Evolutionary conservation across 169 alveolate genomes (phyloP).

Genomic region (Perkinsus marinus): DNA sequence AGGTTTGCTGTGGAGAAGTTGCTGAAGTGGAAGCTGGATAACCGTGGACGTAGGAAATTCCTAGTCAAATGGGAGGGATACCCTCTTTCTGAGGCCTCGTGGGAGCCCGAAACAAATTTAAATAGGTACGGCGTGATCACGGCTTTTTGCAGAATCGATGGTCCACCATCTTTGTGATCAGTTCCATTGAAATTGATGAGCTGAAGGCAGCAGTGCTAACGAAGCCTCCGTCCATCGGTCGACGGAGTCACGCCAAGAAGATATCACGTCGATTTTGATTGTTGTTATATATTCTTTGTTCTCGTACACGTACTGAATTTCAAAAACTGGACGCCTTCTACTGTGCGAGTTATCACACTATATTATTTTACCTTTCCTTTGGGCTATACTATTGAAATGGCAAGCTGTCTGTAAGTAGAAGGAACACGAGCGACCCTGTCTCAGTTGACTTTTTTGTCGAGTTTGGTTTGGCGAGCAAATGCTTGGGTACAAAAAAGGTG

Average conservation of each 20-base stretch:
- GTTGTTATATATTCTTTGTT: not conserved
- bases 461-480: too few relatives aligned
- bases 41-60: not conserved
- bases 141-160: not conserved
- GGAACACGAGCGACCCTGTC: too few relatives aligned
- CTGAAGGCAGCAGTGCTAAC: not conserved
- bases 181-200: not conserved
- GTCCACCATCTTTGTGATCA: not conserved
- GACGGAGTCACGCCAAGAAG: not conserved
- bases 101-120: not conserved
- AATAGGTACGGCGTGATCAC: not conserved
- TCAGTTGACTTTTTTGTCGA: too few relatives aligned
- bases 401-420: too few relatives aligned
- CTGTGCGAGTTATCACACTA: too few relatives aligned
- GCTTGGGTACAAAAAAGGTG: too few relatives aligned
- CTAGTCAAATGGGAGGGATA: not conserved
- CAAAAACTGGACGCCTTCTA: too few relatives aligned
- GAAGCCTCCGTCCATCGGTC: not conserved
- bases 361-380: too few relatives aligned
- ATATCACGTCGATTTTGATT: not conserved
- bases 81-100: not conserved
- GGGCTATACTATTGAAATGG: too few relatives aligned
- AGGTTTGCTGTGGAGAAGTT: not conserved
- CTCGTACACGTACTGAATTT: not conserved
- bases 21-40: not conserved